phyloP scores from a whole-genome alignment of 495 filamentous ascomycete species.

The Elaphomyces granulatus region DNA sequence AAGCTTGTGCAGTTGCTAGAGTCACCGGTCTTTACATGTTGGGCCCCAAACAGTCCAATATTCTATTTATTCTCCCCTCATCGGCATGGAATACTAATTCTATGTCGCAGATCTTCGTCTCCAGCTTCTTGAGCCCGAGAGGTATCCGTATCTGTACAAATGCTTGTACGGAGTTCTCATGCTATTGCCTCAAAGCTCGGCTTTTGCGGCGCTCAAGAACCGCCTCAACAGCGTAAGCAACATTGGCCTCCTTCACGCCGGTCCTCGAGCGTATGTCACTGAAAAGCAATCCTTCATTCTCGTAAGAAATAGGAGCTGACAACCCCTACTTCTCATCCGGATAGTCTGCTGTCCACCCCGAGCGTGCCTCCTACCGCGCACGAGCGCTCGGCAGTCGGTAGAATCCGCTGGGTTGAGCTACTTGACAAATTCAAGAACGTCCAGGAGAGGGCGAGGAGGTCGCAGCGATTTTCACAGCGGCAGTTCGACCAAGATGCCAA shows the following conservation, averaged over 20 bases:
- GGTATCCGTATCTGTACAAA: constrained; percentile 93
- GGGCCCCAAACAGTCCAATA: constrained; percentile 9
- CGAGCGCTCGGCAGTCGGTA: constrained; percentile 53
- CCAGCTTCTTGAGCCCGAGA: constrained; percentile 95
- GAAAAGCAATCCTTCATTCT: constrained; percentile 8
- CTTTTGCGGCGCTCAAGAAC: constrained; percentile 94
- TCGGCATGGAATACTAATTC: constrained; percentile 2
- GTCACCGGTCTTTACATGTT: constrained; percentile 95
- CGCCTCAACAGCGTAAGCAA: constrained; percentile 91
- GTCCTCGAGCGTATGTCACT: constrained; percentile 61
- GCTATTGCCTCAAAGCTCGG: constrained; percentile 93
- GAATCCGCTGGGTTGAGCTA: constrained; percentile 79
- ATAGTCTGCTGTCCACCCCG: constrained; percentile 6
- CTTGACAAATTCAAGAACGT: constrained; percentile 90
- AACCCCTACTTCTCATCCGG: neutral
- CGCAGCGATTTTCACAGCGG: constrained; percentile 29
- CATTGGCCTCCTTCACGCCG: constrained; percentile 85
- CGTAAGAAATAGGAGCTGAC: constrained; percentile 6
- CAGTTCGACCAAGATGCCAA: constrained; percentile 16
- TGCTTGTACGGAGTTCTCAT: constrained; percentile 95
- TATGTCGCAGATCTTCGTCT: constrained; percentile 64
- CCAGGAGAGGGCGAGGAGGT: constrained; percentile 60
- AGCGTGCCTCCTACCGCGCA: constrained; percentile 14
- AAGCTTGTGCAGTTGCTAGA: constrained; percentile 96
- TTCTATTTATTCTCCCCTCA: too few species aligned